Base-by-base conservation (phyloP, 495 filamentous ascomycete species). In the Neurospora discreta region DNA sequence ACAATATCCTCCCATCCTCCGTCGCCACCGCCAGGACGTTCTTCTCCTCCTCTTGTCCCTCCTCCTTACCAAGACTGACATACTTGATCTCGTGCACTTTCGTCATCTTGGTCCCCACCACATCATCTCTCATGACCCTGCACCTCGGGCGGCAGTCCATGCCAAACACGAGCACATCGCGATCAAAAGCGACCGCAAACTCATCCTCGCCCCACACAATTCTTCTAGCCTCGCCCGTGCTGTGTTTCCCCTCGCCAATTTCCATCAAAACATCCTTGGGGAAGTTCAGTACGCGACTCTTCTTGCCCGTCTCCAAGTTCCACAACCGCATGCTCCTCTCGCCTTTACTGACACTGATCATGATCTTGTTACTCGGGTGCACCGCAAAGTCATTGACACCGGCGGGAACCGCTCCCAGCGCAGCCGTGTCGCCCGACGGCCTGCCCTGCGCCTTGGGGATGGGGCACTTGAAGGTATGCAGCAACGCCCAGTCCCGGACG, bases 231-330 rank as follows among this genome's bases (percentile, higher is more conserved):
- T 98, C 95, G 10, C 94, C 94, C 71, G 87, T 88, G 46, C 88
- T 88, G 81, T 88, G 89, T 78, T 85, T 89, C n/a, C 88, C 86
- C 81, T 97, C 94, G 18, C 91, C 92, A 42, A 91, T 86, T 73
- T 90, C 87, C 65, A 84, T 82, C 71, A 97, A 80, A 72, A 91
- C 83, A 1, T 89, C 87, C 71, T 85, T 84, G 73, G 84, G 86
- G 75, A 98, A 98, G 77, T 91, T 95, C 75, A 98, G 80, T 65
- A 97, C 94, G 20, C 93, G 92, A 20, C 93, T 93, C 80, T 97
- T 98, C 84, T 93, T 96, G 4, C 94, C 96, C 38, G 95, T 98
- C 76, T 97, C 93, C 68, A 99, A 77, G 76, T 99, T 98, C 95
- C 95, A 99, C 73, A 98, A 82, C 74, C 95, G 84, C 91, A 99